phyloP scores from a whole-genome alignment of 139 green algal species.

The Tetratostichococcus sp. region DNA sequence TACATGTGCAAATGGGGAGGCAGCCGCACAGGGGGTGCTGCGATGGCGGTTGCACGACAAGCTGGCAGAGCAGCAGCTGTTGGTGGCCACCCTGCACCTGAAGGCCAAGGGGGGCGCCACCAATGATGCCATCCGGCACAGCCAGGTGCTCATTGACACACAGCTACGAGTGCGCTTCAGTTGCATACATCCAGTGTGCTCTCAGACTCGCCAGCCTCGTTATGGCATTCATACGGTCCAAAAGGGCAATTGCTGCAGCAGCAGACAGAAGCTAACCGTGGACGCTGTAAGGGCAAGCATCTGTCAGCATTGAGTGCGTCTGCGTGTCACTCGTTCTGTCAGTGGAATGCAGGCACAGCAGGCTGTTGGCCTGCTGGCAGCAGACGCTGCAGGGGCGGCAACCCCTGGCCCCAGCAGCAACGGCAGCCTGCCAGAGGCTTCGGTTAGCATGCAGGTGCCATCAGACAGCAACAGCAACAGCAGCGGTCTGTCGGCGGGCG shows the following conservation, averaged over 20 bases:
- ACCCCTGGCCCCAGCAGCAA: too few species aligned
- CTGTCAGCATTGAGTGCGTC: background rate
- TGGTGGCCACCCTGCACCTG: slow-evolving; percentile 59
- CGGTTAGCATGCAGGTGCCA: background rate
- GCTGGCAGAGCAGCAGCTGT: slow-evolving; percentile 14
- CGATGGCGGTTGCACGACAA: slow-evolving; percentile 26
- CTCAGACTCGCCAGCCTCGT: too few species aligned
- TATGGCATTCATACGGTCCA: too few species aligned
- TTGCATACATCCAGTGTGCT: too few species aligned
- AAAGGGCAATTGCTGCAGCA: too few species aligned
- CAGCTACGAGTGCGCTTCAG: too few species aligned
- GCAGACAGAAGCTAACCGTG: too few species aligned
- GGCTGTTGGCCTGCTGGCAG: background rate
- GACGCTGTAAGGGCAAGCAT: too few species aligned
- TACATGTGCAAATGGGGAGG: background rate
- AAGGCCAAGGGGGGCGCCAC: slow-evolving; percentile 60
- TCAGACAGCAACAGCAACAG: background rate
- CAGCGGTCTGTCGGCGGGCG: background rate
- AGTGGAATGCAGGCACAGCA: background rate
- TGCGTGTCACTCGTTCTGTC: too few species aligned
- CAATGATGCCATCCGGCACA: slow-evolving; percentile 34
- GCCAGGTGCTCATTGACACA: slow-evolving; percentile 26
- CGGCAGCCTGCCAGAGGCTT: too few species aligned
- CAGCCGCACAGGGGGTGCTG: slow-evolving; percentile 17
- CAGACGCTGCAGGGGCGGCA: background rate